Evolutionary conservation across 1,284 basidiomycete species (phyloP), one percentile per base, ranked within the genome.

Genomic region (Papiliotrema nemorosa): DNA sequence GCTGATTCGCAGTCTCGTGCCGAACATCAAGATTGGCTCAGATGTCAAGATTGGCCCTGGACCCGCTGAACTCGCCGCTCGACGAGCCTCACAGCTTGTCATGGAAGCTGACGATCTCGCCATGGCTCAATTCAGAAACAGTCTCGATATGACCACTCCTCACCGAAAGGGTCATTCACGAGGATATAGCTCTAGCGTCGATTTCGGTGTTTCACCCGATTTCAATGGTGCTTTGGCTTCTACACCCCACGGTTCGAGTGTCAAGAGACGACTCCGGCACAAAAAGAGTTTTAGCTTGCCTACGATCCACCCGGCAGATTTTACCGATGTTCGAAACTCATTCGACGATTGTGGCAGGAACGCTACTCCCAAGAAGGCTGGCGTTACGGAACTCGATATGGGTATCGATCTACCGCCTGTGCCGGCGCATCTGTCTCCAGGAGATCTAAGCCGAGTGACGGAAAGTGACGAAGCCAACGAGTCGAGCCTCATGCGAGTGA

Each of bases 361-460:
- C 26, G 27, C 16, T 35, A 38, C 41, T 25, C 9, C 43, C 29
- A 7, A 33, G 26, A 2, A 24, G 38, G 27, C 35, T 29, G 38
- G 25, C 14, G 5, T 25, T 38, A 36, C 22, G 53, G n/a, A 42
- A 21, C 34, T 18, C 13, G 44, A 39, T 29, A 39, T 44, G 26
- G 55, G 63, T 13, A 50, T 63, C 26, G 61, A 66, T 39, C 47
- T 63, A 2, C 64, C 64, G 3, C 60, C 61, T 5, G 54, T 66
- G 46, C 62, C 62, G 34, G 49, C 47, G 3, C 18, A 22, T 21
- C 16, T 14, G 13, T 27, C 29, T 13, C 9, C 10, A 2, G 18
- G 33, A 9, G 20, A 46, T 25, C 38, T 51, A 12, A 40, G 26
- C 20, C 33, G 35, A 25, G 29, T 43, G 21, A 33, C 54, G 1